Evolutionary conservation across 257 asterid genomes (phyloP), one percentile per base, ranked within the genome.

Genomic region (Eustoma russellianum): DNA sequence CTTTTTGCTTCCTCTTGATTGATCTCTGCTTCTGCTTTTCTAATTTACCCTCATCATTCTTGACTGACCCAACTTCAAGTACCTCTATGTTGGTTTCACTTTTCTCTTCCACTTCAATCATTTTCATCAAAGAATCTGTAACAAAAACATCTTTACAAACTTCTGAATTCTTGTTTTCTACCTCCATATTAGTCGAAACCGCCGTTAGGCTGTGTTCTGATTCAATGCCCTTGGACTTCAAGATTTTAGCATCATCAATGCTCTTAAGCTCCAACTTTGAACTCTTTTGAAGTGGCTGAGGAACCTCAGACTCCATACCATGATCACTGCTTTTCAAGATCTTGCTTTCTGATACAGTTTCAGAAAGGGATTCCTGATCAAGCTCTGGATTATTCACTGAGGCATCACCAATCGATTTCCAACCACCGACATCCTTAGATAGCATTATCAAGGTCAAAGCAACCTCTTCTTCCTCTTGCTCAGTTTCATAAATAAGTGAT

Each of bases 371-470:
- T 44, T 53, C 47, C 46, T 34, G 45, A 52, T 13, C 28, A 6
- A 33, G 17, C 45, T 68, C 75, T 11, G 73, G 56, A 57, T 70
- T 74, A 51, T 76, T 68, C 13, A 70, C 76, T 48, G 79, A 77
- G 9, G 82, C 70, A 13, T 75, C 82, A 13, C 41, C 62, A 46
- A 53, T 46, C 17, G 81, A 58, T 55, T 65, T 62, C n/a, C 46
- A 51, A 35, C 44, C 71, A 56, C 64, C 69, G 8, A 61, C 66
- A 55, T 83, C 93, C 64, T 73, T 74, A 1, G 97, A 89, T 33
- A 89, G 82, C 67, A 86, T 46, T 62, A 89, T 79, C 76, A 89
- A 76, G 65, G 93, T 79, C 83, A 81, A 50, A 52, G 97, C 97
- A 53, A 81, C 95, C 57, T 86, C 94, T 50, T 89, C 88, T 67